Base-by-base conservation (phyloP, 768 basidiomycete species). In the Macrocybe gigantea region DNA sequence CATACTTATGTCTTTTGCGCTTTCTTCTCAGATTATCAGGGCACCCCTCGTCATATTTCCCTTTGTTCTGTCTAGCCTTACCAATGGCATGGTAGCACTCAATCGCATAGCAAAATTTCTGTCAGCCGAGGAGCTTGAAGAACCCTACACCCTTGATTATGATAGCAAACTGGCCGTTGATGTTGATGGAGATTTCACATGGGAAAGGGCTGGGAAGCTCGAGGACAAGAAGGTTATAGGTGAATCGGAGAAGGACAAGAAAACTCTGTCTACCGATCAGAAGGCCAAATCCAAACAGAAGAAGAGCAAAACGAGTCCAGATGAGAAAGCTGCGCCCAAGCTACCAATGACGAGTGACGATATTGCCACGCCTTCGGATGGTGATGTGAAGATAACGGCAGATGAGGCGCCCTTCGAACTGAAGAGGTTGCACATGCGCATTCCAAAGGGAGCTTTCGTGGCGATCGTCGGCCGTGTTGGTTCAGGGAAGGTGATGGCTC, bases 401-500 rank as follows among this genome's bases (percentile, higher is more conserved):
- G 63, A 73, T 37, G 74, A 77, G 47, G 69, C 66, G 47, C 80
- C 80, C 0, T 84, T 83, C 51, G 65, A 70, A 45, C 57, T 84
- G 42, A 67, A 63, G 37, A 62, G 71, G 50, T 57, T 84, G 45
- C 67, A 72, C 46, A 51, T 83, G 33, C 55, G 58, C 39, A 60
- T 82, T 36, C 70, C 70, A 2, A 70, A 64, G 49, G 85, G 86
- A 10, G 67, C 82, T 32, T 79, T 88, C 32, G 71, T 87, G 6
- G 83, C 80, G 1, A 78, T 89, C 29, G 82, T 89, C n/a, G 88
- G 88, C 11, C 72, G 76, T 7, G 82, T 89, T 32, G 87, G 87
- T 0, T 80, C 78, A 37, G 88, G 88, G 30, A 89, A 89, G 67
- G 76, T 80, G 6, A n/a, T 2, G 22, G 4, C 22, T 31, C 14